Base-by-base conservation (phyloP, 305 asterid species). In the Caryopteris hybrid region DNA sequence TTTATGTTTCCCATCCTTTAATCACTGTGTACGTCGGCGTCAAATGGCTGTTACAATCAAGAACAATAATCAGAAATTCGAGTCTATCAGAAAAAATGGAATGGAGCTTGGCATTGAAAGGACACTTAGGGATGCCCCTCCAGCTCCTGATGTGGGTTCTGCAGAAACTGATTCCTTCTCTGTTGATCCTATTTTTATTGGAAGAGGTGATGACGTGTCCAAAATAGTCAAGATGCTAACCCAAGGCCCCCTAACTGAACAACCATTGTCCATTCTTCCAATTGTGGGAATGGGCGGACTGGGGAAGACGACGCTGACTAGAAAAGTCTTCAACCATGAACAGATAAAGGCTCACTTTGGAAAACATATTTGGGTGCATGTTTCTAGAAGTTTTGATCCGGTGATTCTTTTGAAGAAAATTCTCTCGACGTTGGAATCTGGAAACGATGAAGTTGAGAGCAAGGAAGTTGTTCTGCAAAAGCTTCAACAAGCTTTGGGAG, bases 41-140 rank as follows among this genome's bases (percentile, higher is more conserved):
- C 66, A 16, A 23, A 67, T 78, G 58, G 72, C 50, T 27, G 4
- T 11, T 51, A 71, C 51, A 48, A 47, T 79, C 1, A 71, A 31
- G 63, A 48, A 25, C 8, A 50, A 76, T 11, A 74, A 70, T 48
- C 4, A 3, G 0, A 27, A 55, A 5, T 62, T 80, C 53, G 39
- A 68, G 38, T 6, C 1, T 3, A 53, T 61, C 23, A 34, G 53
- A 41, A 11, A 61, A 0, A 13, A 57, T 27, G 81, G 70, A 1
- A 52, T 14, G 4, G 21, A 0, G 1, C 38, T 41, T 29, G n/a
- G n/a, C n/a, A n/a, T n/a, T n/a, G n/a, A n/a, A n/a, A n/a, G n/a
- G n/a, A n/a, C n/a, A 20, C 6, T 42, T 8, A 50, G 17, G 0
- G 23, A 14, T 6, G 45, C 59, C 10, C 51, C 12, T 20, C 34